Conservation (phyloP, 73 alveolate genomes). For the Paramecium biaurelia region DNA sequence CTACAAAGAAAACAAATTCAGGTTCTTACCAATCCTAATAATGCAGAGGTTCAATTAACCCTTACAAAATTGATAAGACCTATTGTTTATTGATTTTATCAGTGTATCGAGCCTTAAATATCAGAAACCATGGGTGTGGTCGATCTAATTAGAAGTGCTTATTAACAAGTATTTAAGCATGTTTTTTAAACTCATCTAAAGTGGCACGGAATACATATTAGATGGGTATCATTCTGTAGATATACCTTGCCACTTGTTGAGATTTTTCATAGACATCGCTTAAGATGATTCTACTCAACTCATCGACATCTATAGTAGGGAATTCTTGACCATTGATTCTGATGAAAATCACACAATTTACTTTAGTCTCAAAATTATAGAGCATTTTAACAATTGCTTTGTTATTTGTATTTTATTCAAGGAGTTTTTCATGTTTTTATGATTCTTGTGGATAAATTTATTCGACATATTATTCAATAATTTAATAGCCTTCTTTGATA, state of each 20-base stretch:
- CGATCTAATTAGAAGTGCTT: neutral
- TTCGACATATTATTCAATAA: slow-evolving; percentile 34
- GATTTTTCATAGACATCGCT: neutral
- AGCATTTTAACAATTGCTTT: neutral
- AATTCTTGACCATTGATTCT: slow-evolving; percentile 39
- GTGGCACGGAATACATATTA: slow-evolving; percentile 15
- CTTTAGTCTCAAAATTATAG: slow-evolving; percentile 43
- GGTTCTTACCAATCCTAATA: slow-evolving; percentile 39
- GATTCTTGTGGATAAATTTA: slow-evolving; percentile 16
- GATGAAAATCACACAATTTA: slow-evolving; percentile 17
- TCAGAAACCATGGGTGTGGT: slow-evolving; percentile 13
- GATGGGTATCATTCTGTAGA: slow-evolving; percentile 2
- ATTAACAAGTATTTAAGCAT: neutral
- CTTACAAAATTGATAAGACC: neutral
- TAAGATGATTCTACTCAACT: neutral
- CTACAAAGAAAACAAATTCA: slow-evolving; percentile 36
- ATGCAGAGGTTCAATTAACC: slow-evolving; percentile 24
- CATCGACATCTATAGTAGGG: neutral
- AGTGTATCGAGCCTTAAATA: slow-evolving; percentile 21
- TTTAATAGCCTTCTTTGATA: neutral
- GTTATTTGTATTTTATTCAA: neutral
- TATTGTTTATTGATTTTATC: neutral
- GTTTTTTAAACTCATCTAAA: neutral
- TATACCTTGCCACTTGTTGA: neutral
- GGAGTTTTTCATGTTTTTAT: neutral